Evolutionary conservation across 192 early-diverging fungal species (phyloP).

Genomic region (Dimargaris cristalligena): DNA sequence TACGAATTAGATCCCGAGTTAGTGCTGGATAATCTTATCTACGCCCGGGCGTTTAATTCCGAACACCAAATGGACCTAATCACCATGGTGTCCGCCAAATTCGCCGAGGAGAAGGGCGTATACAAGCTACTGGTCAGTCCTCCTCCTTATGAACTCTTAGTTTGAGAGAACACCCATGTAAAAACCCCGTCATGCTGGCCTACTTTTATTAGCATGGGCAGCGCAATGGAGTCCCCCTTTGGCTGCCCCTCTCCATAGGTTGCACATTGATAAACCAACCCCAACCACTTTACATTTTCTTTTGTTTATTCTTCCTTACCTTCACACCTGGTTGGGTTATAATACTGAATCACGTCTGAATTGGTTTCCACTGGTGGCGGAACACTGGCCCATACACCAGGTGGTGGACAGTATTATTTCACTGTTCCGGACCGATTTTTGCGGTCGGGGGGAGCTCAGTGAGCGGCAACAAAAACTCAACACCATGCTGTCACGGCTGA

Average conservation of each 20-base stretch:
- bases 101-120: conserved; percentile 47
- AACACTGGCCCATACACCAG: background rate
- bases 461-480: conserved; percentile 72
- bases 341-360: background rate
- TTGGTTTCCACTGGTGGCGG: background rate
- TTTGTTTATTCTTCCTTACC: no score
- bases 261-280: no score
- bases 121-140: conserved; percentile 36
- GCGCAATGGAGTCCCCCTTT: no score
- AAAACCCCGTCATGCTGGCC: no score
- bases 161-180: no score
- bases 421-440: conserved; percentile 65
- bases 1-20: conserved; percentile 43
- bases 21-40: conserved; percentile 57
- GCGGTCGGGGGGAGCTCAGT: conserved; percentile 69
- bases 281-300: no score
- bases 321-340: no score
- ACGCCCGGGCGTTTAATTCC: conserved; percentile 64
- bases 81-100: conserved; percentile 46
- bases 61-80: conserved; percentile 76
- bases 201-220: no score
- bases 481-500: conserved; percentile 50
- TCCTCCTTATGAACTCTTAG: no score
- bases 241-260: no score
- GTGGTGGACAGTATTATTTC: conserved; percentile 41